Conservation (phyloP, 2,329 filamentous ascomycete genomes). For the Aspergillus viridinutans region DNA sequence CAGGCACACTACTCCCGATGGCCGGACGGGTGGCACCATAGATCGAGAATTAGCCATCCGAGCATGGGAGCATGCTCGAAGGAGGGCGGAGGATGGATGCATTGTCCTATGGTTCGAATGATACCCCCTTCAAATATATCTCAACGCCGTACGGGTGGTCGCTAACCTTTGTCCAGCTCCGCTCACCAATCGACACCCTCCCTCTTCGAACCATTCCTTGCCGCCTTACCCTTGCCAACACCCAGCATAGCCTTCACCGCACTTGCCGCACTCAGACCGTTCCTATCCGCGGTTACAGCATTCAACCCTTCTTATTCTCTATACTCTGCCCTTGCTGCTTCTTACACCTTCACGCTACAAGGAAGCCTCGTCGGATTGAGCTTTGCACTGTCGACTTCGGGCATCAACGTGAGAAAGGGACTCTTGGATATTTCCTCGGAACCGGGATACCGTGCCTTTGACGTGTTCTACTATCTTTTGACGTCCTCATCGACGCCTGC, state of each 20-base stretch:
- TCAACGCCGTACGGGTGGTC: slow-evolving; percentile 13
- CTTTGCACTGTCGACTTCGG: slow-evolving; percentile 76
- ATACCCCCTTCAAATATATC: not conserved
- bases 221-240: slow-evolving; percentile 72
- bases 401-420: slow-evolving; percentile 78
- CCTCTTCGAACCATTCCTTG: slow-evolving; percentile 73
- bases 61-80: slow-evolving; percentile 93
- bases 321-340: slow-evolving; percentile 75
- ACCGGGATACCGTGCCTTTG: slow-evolving; percentile 83
- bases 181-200: slow-evolving; percentile 87
- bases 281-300: slow-evolving; percentile 81
- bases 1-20: slow-evolving; percentile 64
- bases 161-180: slow-evolving; percentile 53
- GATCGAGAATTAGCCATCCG: slow-evolving; percentile 72
- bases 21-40: slow-evolving; percentile 69
- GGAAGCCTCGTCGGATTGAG: slow-evolving; percentile 74
- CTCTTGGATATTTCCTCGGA: slow-evolving; percentile 76
- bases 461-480: slow-evolving; percentile 95
- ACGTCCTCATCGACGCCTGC: slow-evolving; percentile 85
- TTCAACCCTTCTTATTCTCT: slow-evolving; percentile 80
- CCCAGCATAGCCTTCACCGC: slow-evolving; percentile 73
- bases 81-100: slow-evolving; percentile 91
- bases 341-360: slow-evolving; percentile 73
- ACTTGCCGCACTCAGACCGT: slow-evolving; percentile 76
- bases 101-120: slow-evolving; percentile 70